phyloP scores from a whole-genome alignment of 1,139 yeast genomes.

The Eremothecium cymbalariae region DNA sequence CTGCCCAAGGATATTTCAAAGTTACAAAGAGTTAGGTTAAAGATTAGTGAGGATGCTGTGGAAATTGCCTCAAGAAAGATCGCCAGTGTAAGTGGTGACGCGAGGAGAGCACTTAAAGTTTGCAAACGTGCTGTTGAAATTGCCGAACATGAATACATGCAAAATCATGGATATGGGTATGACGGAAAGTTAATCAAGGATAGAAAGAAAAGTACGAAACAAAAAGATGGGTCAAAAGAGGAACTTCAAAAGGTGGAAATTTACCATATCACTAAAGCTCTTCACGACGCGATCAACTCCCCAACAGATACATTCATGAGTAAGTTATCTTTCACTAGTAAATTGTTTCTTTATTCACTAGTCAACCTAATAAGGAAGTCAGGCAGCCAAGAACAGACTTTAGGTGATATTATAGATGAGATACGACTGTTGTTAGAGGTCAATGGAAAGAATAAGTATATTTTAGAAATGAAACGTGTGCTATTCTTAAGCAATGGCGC shows the following conservation, averaged over 20 bases:
- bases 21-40: conserved; percentile 33
- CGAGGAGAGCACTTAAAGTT: conserved; percentile 82
- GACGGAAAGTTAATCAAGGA: conserved; percentile 16
- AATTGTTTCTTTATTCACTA: conserved; percentile 61
- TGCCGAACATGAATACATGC: conserved; percentile 55
- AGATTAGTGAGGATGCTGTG: conserved; percentile 66
- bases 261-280: conserved; percentile 66
- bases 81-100: conserved; percentile 96
- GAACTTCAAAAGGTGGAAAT: conserved; percentile 53
- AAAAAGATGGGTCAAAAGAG: conserved; percentile 25
- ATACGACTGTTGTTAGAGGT: conserved; percentile 43
- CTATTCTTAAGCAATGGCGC: conserved; percentile 19
- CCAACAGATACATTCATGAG: conserved; percentile 56
- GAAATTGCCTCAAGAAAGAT: conserved; percentile 90
- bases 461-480: conserved; percentile 26
- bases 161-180: conserved; percentile 29
- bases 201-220: conserved; percentile 2
- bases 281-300: conserved; percentile 69
- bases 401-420: conserved; percentile 78
- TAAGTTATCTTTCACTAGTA: conserved; percentile 58
- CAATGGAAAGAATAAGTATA: conserved; percentile 29
- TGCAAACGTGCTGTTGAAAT: conserved; percentile 87
- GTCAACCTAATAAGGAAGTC: conserved; percentile 57
- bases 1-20: conserved; percentile 15
- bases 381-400: conserved; percentile 60